Conservation (phyloP, 2,329 filamentous ascomycete species). For the Penicillium sp. region DNA sequence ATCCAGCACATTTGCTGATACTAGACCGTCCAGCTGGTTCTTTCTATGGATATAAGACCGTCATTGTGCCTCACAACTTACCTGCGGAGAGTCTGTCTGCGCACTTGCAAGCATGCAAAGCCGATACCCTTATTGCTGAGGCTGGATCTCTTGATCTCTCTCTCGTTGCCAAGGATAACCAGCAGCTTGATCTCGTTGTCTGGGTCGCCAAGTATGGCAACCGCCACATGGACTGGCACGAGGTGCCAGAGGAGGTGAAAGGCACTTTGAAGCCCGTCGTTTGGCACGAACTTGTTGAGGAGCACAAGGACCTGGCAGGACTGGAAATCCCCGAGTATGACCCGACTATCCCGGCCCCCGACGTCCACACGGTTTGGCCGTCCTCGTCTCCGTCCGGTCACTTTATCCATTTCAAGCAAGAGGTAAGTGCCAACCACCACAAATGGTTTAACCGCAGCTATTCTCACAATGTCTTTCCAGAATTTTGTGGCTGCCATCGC, state of each 20-base stretch:
- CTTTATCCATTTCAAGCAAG: conserved; percentile 79
- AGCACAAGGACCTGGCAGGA: conserved; percentile 63
- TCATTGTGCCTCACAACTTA: conserved; percentile 83
- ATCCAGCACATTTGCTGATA: conserved; percentile 12
- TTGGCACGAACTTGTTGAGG: conserved; percentile 87
- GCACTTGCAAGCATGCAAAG: conserved; percentile 73
- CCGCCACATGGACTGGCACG: conserved; percentile 93
- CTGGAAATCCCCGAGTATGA: conserved; percentile 68
- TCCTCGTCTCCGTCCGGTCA: conserved; percentile 58
- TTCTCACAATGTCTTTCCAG: conserved; percentile 35
- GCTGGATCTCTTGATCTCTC: conserved; percentile 87
- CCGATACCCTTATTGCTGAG: conserved; percentile 80
- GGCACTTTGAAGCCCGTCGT: conserved; percentile 80
- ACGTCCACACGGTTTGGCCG: conserved; percentile 48
- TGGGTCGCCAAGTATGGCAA: conserved; percentile 94
- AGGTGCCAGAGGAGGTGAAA: conserved; percentile 76
- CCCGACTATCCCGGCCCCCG: conserved; percentile 54
- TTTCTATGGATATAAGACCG: conserved; percentile 84
- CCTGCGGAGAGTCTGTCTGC: conserved; percentile 69
- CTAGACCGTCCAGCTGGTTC: conserved; percentile 65
- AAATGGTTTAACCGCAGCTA: background rate
- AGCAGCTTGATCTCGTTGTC: conserved; percentile 74
- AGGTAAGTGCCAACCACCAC: too few species aligned
- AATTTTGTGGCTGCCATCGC: conserved; percentile 90
- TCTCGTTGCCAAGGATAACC: conserved; percentile 69